These are phyloP conservation scores for Phaeoacremonium minimum DNA, from an alignment of 2,329 filamentous ascomycete species.

Conservation along the genomic window DNA sequence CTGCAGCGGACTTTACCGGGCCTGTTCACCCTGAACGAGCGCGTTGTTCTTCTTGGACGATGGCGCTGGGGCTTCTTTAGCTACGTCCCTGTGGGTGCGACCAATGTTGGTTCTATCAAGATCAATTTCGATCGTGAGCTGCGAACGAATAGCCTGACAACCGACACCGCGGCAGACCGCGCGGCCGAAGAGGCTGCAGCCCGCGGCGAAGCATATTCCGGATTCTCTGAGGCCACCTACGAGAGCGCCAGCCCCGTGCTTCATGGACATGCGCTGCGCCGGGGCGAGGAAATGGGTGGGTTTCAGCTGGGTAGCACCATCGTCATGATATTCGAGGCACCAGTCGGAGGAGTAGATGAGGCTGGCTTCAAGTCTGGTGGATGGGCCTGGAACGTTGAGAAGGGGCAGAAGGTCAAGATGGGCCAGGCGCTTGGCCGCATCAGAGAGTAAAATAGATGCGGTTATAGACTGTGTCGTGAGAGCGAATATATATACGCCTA, in stretches of 20 bases:
- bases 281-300: slow-evolving; percentile 96
- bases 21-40: slow-evolving; percentile 94
- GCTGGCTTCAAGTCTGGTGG: slow-evolving; percentile 55
- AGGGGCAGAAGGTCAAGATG: slow-evolving; percentile 84
- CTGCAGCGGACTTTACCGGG: slow-evolving; percentile 88
- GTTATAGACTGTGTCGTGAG: too few species aligned
- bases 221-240: slow-evolving; percentile 91
- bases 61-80: slow-evolving; percentile 99
- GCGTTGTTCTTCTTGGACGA: slow-evolving; percentile 85
- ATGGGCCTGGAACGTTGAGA: slow-evolving; percentile 82
- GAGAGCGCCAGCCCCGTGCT: slow-evolving; percentile 71
- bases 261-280: slow-evolving; percentile 74
- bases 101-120: slow-evolving; percentile 94
- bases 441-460: slow-evolving; percentile 40
- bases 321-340: slow-evolving; percentile 94
- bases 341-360: slow-evolving; percentile 56
- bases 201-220: slow-evolving; percentile 78
- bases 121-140: slow-evolving; percentile 96
- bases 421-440: slow-evolving; percentile 81
- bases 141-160: slow-evolving; percentile 85
- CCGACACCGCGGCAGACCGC: slow-evolving; percentile 85
- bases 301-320: slow-evolving; percentile 95
- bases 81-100: slow-evolving; percentile 92
- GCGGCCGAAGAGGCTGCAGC: slow-evolving; percentile 75
- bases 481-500: too few species aligned